phyloP scores from a whole-genome alignment of 73 alveolate species.

The Breviolum minutum region DNA sequence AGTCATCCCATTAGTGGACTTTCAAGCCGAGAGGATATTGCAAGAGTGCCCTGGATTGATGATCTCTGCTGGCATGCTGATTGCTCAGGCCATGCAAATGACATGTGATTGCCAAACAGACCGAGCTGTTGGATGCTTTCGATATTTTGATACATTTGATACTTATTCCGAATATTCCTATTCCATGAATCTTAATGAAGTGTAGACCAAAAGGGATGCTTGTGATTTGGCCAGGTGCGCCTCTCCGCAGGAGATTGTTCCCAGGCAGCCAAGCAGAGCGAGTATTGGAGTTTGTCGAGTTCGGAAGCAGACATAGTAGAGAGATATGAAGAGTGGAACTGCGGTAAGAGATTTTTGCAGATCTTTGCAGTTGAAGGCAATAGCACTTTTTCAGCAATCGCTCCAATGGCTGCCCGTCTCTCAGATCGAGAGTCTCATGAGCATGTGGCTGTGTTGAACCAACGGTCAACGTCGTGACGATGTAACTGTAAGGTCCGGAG shows the following conservation, averaged over 20 bases:
- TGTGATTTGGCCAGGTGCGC: conserved; percentile 11
- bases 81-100: conserved; percentile 34
- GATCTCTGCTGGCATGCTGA: conserved; percentile 25
- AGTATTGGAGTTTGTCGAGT: too few species aligned
- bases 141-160: too few species aligned
- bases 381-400: not conserved
- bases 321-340: too few species aligned
- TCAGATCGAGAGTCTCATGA: not conserved
- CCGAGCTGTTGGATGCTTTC: too few species aligned
- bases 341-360: not conserved
- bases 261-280: conserved; percentile 7
- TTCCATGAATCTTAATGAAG: too few species aligned
- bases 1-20: not conserved
- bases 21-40: conserved; percentile 19
- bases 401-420: not conserved
- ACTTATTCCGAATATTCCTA: too few species aligned
- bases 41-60: conserved; percentile 72
- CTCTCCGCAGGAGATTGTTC: conserved; percentile 65
- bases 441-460: too few species aligned
- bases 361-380: not conserved
- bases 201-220: too few species aligned
- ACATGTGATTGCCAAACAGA: too few species aligned
- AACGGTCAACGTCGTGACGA: not conserved
- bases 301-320: too few species aligned
- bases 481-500: not conserved